These are phyloP conservation scores for Colletotrichum siamense DNA, from an alignment of 2,329 filamentous ascomycete species.

Conservation along the genomic window DNA sequence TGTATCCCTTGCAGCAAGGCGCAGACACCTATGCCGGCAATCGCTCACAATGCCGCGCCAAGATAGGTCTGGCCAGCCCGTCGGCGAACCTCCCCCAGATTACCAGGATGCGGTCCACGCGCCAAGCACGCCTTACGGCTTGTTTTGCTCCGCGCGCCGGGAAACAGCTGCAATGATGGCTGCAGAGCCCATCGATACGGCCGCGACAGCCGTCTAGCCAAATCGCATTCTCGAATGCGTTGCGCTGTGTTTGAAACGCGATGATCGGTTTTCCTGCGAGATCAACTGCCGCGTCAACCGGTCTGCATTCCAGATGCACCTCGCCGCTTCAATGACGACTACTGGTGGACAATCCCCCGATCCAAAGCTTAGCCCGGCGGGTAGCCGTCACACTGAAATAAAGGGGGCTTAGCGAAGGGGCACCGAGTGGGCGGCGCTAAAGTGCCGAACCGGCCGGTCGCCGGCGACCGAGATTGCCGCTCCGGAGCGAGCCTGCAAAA, in stretches of 20 bases:
- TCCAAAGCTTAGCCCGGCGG: not conserved
- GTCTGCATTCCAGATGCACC: not conserved
- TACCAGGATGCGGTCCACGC: not conserved
- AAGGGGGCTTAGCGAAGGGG: constrained; percentile 6
- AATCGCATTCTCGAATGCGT: not conserved
- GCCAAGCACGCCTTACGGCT: not conserved
- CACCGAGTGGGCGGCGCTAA: not conserved
- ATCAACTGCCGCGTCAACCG: not conserved
- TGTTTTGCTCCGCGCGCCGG: not conserved
- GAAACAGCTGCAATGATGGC: not conserved
- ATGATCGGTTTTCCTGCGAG: not conserved
- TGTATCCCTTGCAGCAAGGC: not conserved
- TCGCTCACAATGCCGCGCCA: not conserved
- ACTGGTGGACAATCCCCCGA: not conserved
- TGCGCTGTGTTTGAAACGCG: not conserved
- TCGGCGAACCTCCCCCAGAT: not conserved
- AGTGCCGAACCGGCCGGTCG: not conserved
- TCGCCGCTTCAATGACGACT: not conserved
- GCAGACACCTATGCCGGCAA: not conserved
- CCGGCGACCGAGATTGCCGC: not conserved
- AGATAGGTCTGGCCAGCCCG: not conserved
- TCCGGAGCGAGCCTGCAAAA: not conserved
- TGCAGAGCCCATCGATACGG: not conserved
- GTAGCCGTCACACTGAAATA: not conserved
- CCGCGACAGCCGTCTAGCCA: not conserved